These are phyloP conservation scores for Suillus spraguei DNA, from an alignment of 768 basidiomycete species.

Conservation along the genomic window DNA sequence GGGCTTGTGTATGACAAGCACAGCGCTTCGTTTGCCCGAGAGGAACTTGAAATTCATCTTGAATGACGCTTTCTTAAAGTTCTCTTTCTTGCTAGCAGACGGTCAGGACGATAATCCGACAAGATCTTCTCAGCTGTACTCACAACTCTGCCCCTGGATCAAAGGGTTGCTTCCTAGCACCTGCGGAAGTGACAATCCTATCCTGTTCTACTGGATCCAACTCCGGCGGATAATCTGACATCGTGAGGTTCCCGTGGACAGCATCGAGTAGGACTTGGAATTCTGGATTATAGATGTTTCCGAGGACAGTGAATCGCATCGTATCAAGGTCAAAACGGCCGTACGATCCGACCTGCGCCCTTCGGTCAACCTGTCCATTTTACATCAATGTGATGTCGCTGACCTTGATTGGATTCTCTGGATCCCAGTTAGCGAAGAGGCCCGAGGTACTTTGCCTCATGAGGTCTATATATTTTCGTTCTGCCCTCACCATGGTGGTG, in stretches of 20 bases:
- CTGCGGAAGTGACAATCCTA: slow-evolving; percentile 26
- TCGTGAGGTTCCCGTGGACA: slow-evolving; percentile 1
- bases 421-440: slow-evolving; percentile 42
- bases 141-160: slow-evolving; percentile 23
- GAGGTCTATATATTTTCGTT: slow-evolving; percentile 38
- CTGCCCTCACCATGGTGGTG: slow-evolving; percentile 3
- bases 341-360: slow-evolving; percentile 36
- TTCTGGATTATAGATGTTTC: slow-evolving; percentile 34
- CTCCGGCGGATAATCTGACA: slow-evolving; percentile 21
- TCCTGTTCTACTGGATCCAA: slow-evolving; percentile 23
- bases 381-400: slow-evolving; percentile 7
- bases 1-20: slow-evolving; percentile 36
- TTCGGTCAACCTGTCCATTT: neutral
- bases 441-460: slow-evolving; percentile 25
- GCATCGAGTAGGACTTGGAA: slow-evolving; percentile 23
- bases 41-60: slow-evolving; percentile 38
- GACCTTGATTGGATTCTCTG: slow-evolving; percentile 34
- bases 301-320: slow-evolving; percentile 30
- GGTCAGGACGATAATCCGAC: neutral
- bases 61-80: slow-evolving; percentile 33
- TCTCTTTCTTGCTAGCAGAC: slow-evolving; percentile 18
- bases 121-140: slow-evolving; percentile 11
- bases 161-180: slow-evolving; percentile 18
- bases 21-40: slow-evolving; percentile 29
- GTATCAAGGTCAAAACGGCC: slow-evolving; percentile 33